Base-by-base conservation (phyloP, 2,329 filamentous ascomycete species). In the Saccharata proteae region DNA sequence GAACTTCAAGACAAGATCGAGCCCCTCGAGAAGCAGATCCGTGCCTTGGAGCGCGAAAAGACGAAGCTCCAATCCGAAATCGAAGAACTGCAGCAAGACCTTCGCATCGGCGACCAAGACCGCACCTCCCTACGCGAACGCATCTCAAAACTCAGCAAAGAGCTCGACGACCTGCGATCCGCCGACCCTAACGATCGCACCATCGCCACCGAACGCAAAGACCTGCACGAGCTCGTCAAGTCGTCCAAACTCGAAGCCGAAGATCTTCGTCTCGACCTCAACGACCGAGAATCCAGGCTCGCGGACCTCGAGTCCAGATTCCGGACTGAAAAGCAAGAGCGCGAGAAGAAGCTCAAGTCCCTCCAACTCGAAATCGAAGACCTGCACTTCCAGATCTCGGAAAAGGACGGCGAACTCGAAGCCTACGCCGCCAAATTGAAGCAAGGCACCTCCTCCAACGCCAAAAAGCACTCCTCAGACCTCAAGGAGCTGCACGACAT, bases 321-420 rank as follows among this genome's bases (percentile, higher is more conserved):
- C 4, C 40, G 39, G 4, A 10, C 33, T 6, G 41, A 44, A 15
- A 37, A 38, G 16, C 33, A 39, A 15, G 40, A 41, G 19, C 36
- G 36, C 16, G 39, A 45, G n/a, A 32, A 29, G 17, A 40, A 39
- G 28, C 36, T 44, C 9, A 33, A 36, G 38, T 67, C 71, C 45
- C 69, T 69, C 9, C 73, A 77, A 49, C 58, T 71, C 16, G 54
- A 59, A 32, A 49, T 51, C 10, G 55, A 60, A 30, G 43, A 54
- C 26, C 64, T 90, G n/a, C 76, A 82, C 42, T 66, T 81, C 36
- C 75, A 81, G 46, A 65, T 90, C 16, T 64, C 62, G 19, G 58
- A 58, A 10, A 66, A 69, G n/a, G 74, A 80, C 44, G 59, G 62
- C 13, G 62, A 64, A 35, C 44, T 64, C 6, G 49, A 58, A 14